Conservation (phyloP, 805 yeast genomes). For the Teunomyces lycoperdinae region DNA sequence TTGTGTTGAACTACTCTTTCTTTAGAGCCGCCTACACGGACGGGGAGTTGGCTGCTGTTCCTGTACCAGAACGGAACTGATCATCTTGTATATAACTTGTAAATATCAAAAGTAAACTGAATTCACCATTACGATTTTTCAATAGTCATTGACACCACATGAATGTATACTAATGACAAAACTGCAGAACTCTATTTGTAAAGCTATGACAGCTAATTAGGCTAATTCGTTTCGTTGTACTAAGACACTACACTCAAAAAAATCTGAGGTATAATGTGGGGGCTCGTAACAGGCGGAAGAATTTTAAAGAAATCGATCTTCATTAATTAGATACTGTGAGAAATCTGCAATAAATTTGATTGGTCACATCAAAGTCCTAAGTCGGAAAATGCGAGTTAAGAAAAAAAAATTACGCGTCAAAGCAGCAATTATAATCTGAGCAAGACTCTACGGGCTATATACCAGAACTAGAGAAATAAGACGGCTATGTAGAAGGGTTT, state of each 20-base stretch:
- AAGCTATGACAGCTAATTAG: too few species aligned
- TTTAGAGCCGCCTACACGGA: constrained; percentile 59
- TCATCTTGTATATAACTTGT: constrained; percentile 8
- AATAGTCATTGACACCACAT: too few species aligned
- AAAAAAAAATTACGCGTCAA: background rate
- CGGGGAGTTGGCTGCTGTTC: constrained; percentile 41
- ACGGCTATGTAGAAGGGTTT: too few species aligned
- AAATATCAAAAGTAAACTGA: background rate
- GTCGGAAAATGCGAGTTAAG: background rate
- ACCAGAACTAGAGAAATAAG: too few species aligned
- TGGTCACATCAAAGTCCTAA: background rate
- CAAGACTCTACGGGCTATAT: background rate
- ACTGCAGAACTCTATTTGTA: too few species aligned
- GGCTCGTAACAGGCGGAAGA: background rate
- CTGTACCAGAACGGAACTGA: constrained; percentile 11
- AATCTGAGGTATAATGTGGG: background rate
- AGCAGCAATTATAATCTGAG: background rate
- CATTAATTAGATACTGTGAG: background rate
- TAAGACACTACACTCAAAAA: background rate
- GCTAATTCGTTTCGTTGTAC: background rate
- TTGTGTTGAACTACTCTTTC: constrained; percentile 88
- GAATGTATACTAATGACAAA: too few species aligned
- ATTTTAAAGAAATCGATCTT: background rate
- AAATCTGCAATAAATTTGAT: background rate
- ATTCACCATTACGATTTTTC: too few species aligned